Conservation (phyloP, 768 basidiomycete species). For the Cyathus striatus region DNA sequence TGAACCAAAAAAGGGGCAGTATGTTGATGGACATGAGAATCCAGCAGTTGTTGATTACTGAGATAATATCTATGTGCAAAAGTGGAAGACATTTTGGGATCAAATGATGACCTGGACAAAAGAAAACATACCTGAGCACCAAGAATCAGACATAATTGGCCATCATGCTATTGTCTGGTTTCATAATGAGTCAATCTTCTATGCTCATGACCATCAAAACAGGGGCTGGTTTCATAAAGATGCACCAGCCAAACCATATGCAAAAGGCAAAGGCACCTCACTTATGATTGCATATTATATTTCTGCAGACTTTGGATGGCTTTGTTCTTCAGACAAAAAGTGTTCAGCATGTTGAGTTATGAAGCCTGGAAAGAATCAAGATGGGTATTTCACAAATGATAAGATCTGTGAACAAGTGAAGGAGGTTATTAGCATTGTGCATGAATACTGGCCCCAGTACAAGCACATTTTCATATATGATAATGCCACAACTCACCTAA, state of each 20-base stretch:
- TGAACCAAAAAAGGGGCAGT: conserved; percentile 12
- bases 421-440: conserved; percentile 12
- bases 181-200: conserved; percentile 37
- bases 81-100: conserved; percentile 1
- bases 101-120: conserved; percentile 4
- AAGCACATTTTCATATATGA: conserved; percentile 14
- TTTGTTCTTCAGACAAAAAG: conserved; percentile 10
- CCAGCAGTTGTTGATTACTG: conserved; percentile 26
- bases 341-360: conserved; percentile 10
- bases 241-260: conserved; percentile 18
- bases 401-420: conserved; percentile 20
- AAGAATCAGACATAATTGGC: background rate
- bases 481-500: conserved; percentile 25
- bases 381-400: conserved; percentile 20
- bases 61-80: conserved; percentile 4
- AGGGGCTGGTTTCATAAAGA: conserved; percentile 22
- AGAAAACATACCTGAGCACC: too few relatives aligned
- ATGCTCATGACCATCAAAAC: conserved; percentile 26
- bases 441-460: conserved; percentile 14
- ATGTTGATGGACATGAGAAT: conserved; percentile 23
- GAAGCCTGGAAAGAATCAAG: conserved; percentile 16
- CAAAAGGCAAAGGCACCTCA: conserved; percentile 34
- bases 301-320: conserved; percentile 21
- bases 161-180: conserved; percentile 13
- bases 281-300: conserved; percentile 33